Evolutionary conservation across 345 rosid species (phyloP).

Genomic region (Eucalyptus paniculata): DNA sequence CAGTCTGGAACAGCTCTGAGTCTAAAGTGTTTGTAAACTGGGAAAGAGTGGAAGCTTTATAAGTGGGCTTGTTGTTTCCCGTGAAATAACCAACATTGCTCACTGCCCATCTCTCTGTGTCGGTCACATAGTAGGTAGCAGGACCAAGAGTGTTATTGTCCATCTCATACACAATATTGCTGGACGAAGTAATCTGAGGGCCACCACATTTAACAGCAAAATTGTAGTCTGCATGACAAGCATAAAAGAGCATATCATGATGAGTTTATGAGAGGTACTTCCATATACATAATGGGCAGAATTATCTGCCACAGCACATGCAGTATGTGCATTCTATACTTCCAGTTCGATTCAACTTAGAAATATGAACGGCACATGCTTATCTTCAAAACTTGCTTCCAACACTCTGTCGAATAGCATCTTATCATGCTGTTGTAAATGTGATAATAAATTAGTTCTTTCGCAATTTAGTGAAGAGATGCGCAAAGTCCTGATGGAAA

Average conservation of each 20-base stretch:
- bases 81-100: slow-evolving; percentile 30
- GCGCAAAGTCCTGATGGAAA: background rate
- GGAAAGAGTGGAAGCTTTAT: slow-evolving; percentile 4
- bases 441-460: background rate
- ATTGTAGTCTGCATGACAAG: slow-evolving; percentile 23
- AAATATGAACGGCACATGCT: background rate
- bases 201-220: slow-evolving; percentile 66
- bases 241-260: background rate
- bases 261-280: background rate
- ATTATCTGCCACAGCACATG: background rate
- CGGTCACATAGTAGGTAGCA: slow-evolving; percentile 36
- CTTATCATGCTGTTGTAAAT: background rate
- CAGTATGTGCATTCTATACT: background rate
- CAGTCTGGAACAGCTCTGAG: slow-evolving; percentile 35
- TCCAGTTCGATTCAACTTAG: background rate
- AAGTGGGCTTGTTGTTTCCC: slow-evolving; percentile 10
- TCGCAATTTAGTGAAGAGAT: background rate
- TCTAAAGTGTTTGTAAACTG: slow-evolving; percentile 23
- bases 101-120: slow-evolving; percentile 27
- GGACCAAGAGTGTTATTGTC: slow-evolving; percentile 48
- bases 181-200: slow-evolving; percentile 25
- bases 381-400: background rate
- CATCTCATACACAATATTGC: slow-evolving; percentile 22
- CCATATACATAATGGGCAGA: background rate
- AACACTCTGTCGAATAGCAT: background rate